Conservation (phyloP, 495 filamentous ascomycete genomes). For the Articulospora tetracladia region DNA sequence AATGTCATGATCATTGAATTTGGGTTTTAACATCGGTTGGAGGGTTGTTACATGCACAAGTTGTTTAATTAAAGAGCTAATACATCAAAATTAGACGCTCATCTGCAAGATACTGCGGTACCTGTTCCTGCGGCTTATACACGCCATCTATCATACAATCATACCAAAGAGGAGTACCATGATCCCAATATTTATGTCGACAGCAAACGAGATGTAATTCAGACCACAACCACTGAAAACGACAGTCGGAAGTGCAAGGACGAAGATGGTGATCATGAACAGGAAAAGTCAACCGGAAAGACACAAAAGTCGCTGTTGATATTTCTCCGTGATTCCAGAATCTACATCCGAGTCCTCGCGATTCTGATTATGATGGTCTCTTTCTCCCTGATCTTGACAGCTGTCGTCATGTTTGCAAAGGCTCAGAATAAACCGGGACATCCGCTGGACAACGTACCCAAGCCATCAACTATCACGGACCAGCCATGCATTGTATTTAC, state of each 20-base stretch:
- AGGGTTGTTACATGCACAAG: too few species aligned
- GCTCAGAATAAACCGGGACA: conserved; percentile 7
- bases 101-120: background rate
- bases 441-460: conserved; percentile 3
- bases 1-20: too few species aligned
- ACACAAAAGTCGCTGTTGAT: conserved; percentile 8
- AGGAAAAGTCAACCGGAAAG: background rate
- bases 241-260: background rate
- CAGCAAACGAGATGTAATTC: background rate
- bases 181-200: conserved; percentile 10
- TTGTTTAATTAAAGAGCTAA: background rate
- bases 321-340: conserved; percentile 1
- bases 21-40: too few species aligned
- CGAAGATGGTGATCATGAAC: background rate
- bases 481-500: conserved; percentile 14
- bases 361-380: conserved; percentile 16
- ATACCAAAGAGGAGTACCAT: background rate
- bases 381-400: conserved; percentile 14
- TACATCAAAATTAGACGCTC: background rate
- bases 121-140: conserved; percentile 5
- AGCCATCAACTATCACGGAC: conserved; percentile 15
- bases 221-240: background rate
- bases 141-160: background rate
- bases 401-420: conserved; percentile 12
- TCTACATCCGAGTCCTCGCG: conserved; percentile 12